Base-by-base conservation (phyloP, 2,329 filamentous ascomycete genomes). In the Lachnellula occidentalis region DNA sequence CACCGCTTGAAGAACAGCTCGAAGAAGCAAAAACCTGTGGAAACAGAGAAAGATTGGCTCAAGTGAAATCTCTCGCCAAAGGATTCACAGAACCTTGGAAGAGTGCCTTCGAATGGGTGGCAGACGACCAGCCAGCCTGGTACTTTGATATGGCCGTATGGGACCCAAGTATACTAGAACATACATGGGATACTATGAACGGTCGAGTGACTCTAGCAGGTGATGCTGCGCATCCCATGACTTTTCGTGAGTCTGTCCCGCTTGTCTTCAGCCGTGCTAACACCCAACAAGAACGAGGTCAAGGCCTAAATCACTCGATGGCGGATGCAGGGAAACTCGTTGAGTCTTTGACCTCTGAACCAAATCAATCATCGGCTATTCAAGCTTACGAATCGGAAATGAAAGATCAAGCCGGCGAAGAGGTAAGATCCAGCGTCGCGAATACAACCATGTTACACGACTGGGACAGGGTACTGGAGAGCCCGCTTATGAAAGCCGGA, bases 401-500 rank as follows among this genome's bases (percentile, higher is more conserved):
- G 72, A 72, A 75, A 17, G 60, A 66, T n/a, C 68, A 75, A 39
- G 72, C 70, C 12, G 71, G 70, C 8, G 70, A 71, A 34, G 76
- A 79, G 60, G 74, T 78, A 51, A 62, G 68, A 19, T 61, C 73
- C 6, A 75, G 72, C 27, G 68, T 72, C 22, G 64, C 69, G 54
- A 77, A 77, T 58, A 73, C 72, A 12, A 62, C 67, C 53, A 76
- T 78, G 71, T 58, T 78, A 36, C 75, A 78, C 62, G 70, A 78
- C 58, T 73, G 68, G 67, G 55, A 61, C 3, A 62, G 65, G 50
- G 59, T 70, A 11, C 46, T 62, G 24, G 48, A 69, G 19, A 71
- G 67, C 55, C 68, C 70, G 1, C 17, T 43, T 22, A 17, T 43
- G 15, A 43, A 43, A 11, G 19, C 19, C 12, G 41, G 21, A 22